These are phyloP conservation scores for Crucibulum laeve DNA, from an alignment of 768 basidiomycete species.

Conservation along the genomic window DNA sequence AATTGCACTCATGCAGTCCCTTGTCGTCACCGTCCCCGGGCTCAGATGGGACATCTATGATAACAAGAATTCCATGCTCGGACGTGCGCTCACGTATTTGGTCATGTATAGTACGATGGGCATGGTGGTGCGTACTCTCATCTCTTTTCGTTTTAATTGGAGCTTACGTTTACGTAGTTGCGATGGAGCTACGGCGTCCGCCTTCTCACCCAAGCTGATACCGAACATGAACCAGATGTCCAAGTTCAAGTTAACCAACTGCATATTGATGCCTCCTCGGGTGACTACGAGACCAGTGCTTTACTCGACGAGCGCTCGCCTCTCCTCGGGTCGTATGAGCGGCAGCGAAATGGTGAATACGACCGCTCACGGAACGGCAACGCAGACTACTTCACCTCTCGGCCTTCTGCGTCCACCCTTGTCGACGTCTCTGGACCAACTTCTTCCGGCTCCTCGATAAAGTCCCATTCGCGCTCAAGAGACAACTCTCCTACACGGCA, in stretches of 20 bases:
- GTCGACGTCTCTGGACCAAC: no score
- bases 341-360: no score
- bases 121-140: constrained; percentile 71
- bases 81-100: constrained; percentile 84
- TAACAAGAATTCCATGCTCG: constrained; percentile 84
- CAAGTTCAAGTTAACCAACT: neutral
- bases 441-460: no score
- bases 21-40: constrained; percentile 77
- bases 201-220: constrained; percentile 70
- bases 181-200: constrained; percentile 94
- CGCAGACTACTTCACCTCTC: no score
- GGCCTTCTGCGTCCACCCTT: no score
- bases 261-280: neutral
- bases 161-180: constrained; percentile 39
- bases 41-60: constrained; percentile 82
- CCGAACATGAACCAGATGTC: constrained; percentile 18
- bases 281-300: constrained; percentile 9
- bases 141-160: constrained; percentile 1
- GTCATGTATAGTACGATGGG: constrained; percentile 93
- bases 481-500: constrained; percentile 11
- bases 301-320: constrained; percentile 29
- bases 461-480: no score
- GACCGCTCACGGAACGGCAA: no score
- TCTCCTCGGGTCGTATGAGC: constrained; percentile 24
- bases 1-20: constrained; percentile 89